Evolutionary conservation across 164 flowering plant species (phyloP).

Genomic region (Euptelea pleiosperma): DNA sequence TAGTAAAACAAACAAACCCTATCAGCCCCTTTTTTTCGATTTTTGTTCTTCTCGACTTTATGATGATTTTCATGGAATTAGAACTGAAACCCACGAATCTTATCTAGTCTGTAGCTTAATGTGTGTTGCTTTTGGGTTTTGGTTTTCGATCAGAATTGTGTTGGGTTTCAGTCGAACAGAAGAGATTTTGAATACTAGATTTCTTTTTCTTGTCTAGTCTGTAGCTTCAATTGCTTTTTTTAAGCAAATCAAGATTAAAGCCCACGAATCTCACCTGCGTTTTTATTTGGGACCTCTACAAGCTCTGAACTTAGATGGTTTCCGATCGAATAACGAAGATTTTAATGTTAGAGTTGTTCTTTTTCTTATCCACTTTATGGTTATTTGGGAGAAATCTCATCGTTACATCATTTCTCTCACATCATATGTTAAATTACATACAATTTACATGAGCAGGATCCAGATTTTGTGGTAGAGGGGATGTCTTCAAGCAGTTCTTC

Average conservation of each 20-base stretch:
- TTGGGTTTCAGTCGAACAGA: neutral
- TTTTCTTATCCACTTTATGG: neutral
- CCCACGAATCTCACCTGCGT: neutral
- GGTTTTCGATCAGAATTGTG: neutral
- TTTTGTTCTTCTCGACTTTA: neutral
- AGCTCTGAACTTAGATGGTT: neutral
- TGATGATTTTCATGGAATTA: neutral
- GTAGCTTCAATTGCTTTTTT: neutral
- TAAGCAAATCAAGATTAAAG: neutral
- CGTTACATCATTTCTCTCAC: neutral
- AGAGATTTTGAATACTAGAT: too few relatives aligned
- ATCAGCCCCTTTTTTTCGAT: neutral
- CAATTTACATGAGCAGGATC: conserved; percentile 55
- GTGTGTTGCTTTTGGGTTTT: neutral
- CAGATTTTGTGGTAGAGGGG: conserved; percentile 80
- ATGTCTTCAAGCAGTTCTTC: conserved; percentile 60
- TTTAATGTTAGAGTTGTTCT: neutral
- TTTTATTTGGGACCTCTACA: neutral
- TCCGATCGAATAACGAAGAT: too few relatives aligned
- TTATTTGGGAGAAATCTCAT: neutral
- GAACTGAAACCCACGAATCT: neutral
- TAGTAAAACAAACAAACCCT: conserved; percentile 1
- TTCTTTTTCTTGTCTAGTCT: too few relatives aligned
- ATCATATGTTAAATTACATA: neutral
- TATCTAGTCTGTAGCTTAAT: too few relatives aligned